Evolutionary conservation across 148 eudicot genomes (phyloP), one percentile per base, ranked within the genome.

Genomic region (Amaranthus palmeri): DNA sequence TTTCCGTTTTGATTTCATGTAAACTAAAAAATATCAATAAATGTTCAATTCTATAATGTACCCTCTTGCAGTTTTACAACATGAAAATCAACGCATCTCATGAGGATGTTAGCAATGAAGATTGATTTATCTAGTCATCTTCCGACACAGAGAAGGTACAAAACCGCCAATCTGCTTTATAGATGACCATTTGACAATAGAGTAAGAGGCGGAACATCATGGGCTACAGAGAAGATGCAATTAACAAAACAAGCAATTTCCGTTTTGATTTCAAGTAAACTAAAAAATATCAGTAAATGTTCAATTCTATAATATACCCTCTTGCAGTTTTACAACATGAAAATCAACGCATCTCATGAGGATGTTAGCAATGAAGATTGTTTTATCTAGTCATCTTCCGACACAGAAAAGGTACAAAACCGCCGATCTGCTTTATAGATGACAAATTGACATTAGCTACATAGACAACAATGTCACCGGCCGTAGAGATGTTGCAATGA

Each of bases 371-470:
- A 18, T 12, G 67, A 73, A 43, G 72, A 48, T 62, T 63, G 53
- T 15, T 12, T 6, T 3, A 81, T 73, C 12, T 83, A 60, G 90
- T 83, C 88, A 86, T 75, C 88, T 68, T 85, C 85, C 78, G 86
- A 86, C 88, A 85, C 87, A 85, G 72, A 75, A 15, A 51, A 71
- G 82, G 81, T 76, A 82, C 12, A 13, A 10, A 62, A 77, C 14
- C 12, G 69, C 87, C 86, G 79, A 82, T 68, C 60, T 83, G 88
- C 88, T 85, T 77, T 88, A 76, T 65, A 63, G 85, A 73, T 83
- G 96, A 88, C 90, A 76, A 6, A 5, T 17, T 10, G 10, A 5
- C 11, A 6, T 8, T 48, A 25, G 4, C n/a, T n/a, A n/a, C n/a
- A n/a, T n/a, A n/a, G n/a, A n/a, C n/a, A n/a, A n/a, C n/a, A n/a